These are phyloP conservation scores for Meyerozyma athensensis DNA, from an alignment of 1,139 yeast genomes.

Conservation along the genomic window DNA sequence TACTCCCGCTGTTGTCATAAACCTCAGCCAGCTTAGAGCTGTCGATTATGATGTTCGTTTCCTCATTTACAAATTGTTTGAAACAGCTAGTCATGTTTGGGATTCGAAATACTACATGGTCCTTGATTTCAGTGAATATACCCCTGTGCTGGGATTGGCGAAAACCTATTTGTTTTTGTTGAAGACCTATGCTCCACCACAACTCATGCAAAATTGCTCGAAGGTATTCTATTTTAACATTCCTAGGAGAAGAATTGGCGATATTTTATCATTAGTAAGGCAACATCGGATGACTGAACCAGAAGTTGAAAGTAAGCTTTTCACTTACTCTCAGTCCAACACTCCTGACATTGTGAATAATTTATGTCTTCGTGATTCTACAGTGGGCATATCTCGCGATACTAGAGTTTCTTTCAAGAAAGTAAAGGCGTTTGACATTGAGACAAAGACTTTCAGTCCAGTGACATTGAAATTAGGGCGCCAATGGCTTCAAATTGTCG, in stretches of 20 bases:
- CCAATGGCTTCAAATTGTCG: conserved; percentile 57
- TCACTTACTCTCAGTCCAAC: conserved; percentile 43
- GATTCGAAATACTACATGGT: conserved; percentile 59
- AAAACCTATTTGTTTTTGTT: conserved; percentile 26
- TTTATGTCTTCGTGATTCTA: conserved; percentile 44
- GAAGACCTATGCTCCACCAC: conserved; percentile 42
- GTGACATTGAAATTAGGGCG: conserved; percentile 68
- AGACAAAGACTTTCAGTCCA: conserved; percentile 30
- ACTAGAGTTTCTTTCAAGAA: conserved; percentile 58
- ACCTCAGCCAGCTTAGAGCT: conserved; percentile 38
- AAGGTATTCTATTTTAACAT: conserved; percentile 60
- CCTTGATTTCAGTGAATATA: conserved; percentile 65
- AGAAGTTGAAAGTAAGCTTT: conserved; percentile 21
- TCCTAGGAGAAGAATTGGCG: conserved; percentile 38
- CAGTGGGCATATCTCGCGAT: conserved; percentile 41
- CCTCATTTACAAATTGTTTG: conserved; percentile 58
- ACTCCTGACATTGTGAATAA: conserved; percentile 44
- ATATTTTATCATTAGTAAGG: conserved; percentile 25
- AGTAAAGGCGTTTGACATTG: conserved; percentile 47
- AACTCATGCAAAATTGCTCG: conserved; percentile 50
- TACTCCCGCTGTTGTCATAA: conserved; percentile 59
- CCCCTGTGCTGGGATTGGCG: conserved; percentile 29
- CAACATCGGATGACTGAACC: conserved; percentile 13
- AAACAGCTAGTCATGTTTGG: conserved; percentile 72
- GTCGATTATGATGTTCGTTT: conserved; percentile 50